Evolutionary conservation across 1,284 basidiomycete species (phyloP).

Genomic region (Ganoderma meredithae): DNA sequence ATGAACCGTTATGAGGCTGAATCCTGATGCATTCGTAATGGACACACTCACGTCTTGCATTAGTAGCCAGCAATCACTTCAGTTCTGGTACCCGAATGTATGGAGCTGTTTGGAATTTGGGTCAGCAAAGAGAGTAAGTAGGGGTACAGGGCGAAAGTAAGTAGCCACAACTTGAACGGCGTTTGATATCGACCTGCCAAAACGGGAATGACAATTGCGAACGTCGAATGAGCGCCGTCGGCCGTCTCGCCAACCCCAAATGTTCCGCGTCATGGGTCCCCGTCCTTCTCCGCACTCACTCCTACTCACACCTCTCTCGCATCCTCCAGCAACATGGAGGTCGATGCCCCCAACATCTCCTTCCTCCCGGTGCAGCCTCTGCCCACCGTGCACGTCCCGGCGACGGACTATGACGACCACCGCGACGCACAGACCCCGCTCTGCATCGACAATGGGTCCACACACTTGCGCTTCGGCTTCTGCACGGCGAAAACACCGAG

Average conservation of each 20-base stretch:
- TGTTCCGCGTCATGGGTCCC: not conserved
- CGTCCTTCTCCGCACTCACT: not conserved
- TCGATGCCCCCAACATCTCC: conserved; percentile 37
- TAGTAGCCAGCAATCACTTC: too few species aligned
- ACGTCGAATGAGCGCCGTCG: not conserved
- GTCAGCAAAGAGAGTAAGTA: too few species aligned
- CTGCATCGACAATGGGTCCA: conserved; percentile 94
- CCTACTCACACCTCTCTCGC: not conserved
- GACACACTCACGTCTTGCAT: too few species aligned
- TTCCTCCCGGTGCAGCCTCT: conserved; percentile 37
- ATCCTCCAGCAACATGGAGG: conserved; percentile 17
- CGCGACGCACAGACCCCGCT: conserved; percentile 66
- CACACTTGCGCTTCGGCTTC: conserved; percentile 91
- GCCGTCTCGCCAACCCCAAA: not conserved
- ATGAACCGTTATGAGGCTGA: too few species aligned
- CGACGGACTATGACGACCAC: conserved; percentile 41
- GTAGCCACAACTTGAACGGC: too few species aligned
- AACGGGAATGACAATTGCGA: not conserved
- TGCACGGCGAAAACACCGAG: conserved; percentile 60
- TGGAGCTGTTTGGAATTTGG: too few species aligned
- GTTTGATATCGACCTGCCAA: not conserved
- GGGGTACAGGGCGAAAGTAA: too few species aligned
- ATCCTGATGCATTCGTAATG: too few species aligned
- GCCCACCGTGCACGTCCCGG: conserved; percentile 36
- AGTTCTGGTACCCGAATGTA: too few species aligned